Evolutionary conservation across 257 asterid genomes (phyloP), one percentile per base, ranked within the genome.

Genomic region (Przewalskia tangutica): DNA sequence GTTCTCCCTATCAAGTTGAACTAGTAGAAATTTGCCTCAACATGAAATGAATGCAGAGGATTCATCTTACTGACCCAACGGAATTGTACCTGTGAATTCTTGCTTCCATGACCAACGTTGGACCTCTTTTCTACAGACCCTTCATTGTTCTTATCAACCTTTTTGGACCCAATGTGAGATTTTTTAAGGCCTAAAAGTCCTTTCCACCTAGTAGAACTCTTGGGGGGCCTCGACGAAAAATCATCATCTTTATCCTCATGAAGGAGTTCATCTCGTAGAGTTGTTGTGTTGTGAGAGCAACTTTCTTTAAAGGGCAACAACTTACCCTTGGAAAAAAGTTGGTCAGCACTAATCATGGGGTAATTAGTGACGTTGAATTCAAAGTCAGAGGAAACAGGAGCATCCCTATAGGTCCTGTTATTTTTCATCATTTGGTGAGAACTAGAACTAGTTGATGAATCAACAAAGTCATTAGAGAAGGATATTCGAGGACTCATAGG

Each of bases 321-420:
- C 79, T 91, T 84, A 1, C 99, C 98, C 62, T 92, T 89, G 84
- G 83, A 95, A 85, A 95, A 91, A 0, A 95, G 96, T 86, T 94
- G 94, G 75, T 95, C 99, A 7, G 99, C 99, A 50, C 90, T 84
- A 88, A 90, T 94, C 96, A 93, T 93, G 23, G 97, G 88, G 86
- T 90, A 87, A 73, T 91, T 91, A 44, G 88, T 64, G n/a, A 91
- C 96, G 2, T 97, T 91, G 81, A 95, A 95, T 83, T 91, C 97
- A 63, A 95, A 95, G 77, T 95, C 99, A 4, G 98, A 87, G 44
- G 98, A 95, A 3, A 92, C 95, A 0, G 98, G 98, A 0, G 97
- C 95, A 58, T 93, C 98, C 2, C 93, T 76, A 78, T 90, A 93
- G 36, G 5, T 18, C n/a, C 78, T 70, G 3, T 55, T 23, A 17